A percentile compares a stretch with the other conserved stretches of the same genome.
These are phyloP conservation scores for Manihot esculenta DNA, from an alignment of 441 rosid species.

Conservation along the genomic window DNA sequence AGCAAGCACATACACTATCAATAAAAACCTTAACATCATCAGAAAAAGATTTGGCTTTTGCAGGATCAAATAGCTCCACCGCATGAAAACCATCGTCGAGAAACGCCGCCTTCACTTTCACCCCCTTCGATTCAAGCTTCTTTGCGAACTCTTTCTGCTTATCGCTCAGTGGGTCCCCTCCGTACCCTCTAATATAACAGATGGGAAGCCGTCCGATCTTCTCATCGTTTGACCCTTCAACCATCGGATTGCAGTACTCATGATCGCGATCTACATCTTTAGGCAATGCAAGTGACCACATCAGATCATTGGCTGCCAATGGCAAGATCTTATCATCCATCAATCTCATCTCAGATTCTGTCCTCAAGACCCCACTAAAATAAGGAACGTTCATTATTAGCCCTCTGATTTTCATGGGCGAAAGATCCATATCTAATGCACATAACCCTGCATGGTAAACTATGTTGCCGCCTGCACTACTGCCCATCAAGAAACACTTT, in stretches of 20 bases:
- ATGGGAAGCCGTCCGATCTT: constrained; percentile 50
- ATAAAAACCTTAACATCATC: constrained; percentile 41
- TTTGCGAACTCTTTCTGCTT: constrained; percentile 55
- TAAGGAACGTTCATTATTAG: constrained; percentile 63
- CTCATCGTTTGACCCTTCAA: constrained; percentile 25
- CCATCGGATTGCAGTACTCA: constrained; percentile 58
- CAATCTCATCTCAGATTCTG: constrained; percentile 54
- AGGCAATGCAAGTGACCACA: constrained; percentile 74
- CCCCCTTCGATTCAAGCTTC: constrained; percentile 53
- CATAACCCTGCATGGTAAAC: constrained; percentile 64
- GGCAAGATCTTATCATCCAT: constrained; percentile 55
- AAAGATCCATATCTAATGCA: constrained; percentile 39
- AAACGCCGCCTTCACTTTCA: constrained; percentile 45
- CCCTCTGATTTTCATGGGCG: constrained; percentile 59
- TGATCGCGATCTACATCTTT: constrained; percentile 66
- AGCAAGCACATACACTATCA: not conserved
- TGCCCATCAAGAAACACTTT: constrained; percentile 57
- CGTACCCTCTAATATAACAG: constrained; percentile 50
- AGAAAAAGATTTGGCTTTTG: constrained; percentile 38
- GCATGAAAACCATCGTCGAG: constrained; percentile 60
- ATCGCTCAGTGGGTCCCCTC: constrained; percentile 71
- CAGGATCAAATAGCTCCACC: constrained; percentile 56
- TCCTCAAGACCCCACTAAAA: constrained; percentile 62
- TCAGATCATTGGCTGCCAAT: constrained; percentile 45
- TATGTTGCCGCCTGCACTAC: constrained; percentile 74